Base-by-base conservation (phyloP, 2,329 filamentous ascomycete species). In the Gaeumannomyces tritici region DNA sequence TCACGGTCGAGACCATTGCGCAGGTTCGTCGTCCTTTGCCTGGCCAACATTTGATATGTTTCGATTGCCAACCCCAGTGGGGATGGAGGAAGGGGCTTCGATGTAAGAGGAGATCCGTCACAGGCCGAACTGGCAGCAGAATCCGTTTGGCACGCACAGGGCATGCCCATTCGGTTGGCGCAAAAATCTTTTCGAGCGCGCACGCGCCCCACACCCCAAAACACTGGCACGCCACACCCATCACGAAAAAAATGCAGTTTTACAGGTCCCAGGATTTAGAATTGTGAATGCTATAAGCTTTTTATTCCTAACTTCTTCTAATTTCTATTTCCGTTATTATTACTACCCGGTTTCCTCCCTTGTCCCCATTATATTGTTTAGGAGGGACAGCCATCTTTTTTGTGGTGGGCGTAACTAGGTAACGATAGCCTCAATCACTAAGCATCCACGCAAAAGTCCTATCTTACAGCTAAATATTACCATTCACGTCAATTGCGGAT, bases 1-100 rank as follows among this genome's bases (percentile, higher is more conserved):
- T 91, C 89, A 64, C 82, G 81, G 68, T 91, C 89, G 47, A 91
- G 73, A 26, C 81, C 80, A 63, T 81, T 77, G 55, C 80, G 78
- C 47, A 86, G 71, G 42, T 21, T 51, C 13, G 33, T 60, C 18
- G 58, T 60, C n/a, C 58, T 60, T 29, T 47, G 58, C 58, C 58
- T 60, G 58, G 33, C 58, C 58, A 42, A 47, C 58, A 60, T 60
- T 28, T 47, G 35, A 2, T 24, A 51, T 9, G n/a, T 24, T 4
- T 18, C 18, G 2, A 11, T 24, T 18, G 21, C 42, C 42, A n/a
- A n/a, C n/a, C n/a, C n/a, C n/a, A n/a, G 8, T n/a, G 42, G 1
- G 35, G n/a, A 51, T 24, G n/a, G 7, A 51, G 4, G 42, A n/a
- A 21, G 2, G 42, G 42, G 42, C 8, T 24, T 51, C 42, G 6